Percentiles rank a stretch among this genome's conserved stretches.
Conservation (phyloP, 2,329 filamentous ascomycete species). For the Stemphylium lycopersici region DNA sequence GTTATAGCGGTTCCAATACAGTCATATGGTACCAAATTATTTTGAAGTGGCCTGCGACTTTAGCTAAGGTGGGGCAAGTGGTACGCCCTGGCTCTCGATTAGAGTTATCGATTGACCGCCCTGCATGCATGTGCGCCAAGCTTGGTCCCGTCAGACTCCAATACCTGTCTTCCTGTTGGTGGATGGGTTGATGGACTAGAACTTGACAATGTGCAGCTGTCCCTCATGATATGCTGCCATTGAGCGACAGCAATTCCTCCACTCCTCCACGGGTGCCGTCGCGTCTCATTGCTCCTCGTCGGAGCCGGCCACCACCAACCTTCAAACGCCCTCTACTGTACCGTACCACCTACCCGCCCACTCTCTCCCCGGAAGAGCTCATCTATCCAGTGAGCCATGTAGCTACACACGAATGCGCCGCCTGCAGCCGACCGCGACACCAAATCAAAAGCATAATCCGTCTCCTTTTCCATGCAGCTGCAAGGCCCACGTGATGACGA, state of each 20-base stretch:
- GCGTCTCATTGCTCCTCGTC: neutral
- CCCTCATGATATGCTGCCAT: neutral
- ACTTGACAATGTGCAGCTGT: neutral
- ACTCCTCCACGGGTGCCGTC: neutral
- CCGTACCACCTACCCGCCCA: neutral
- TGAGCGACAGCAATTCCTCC: neutral
- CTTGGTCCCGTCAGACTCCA: neutral
- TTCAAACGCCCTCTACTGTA: neutral
- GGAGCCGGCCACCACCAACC: neutral
- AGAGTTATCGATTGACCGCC: constrained; percentile 14
- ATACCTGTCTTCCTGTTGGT: constrained; percentile 7
- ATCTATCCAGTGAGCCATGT: constrained; percentile 1
- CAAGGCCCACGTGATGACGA: constrained; percentile 16
- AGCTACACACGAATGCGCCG: constrained; percentile 10
- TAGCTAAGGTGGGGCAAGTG: constrained; percentile 9
- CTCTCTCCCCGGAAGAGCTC: too few species aligned
- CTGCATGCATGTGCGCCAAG: constrained; percentile 9
- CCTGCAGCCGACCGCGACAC: constrained; percentile 2
- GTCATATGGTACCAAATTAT: constrained; percentile 20
- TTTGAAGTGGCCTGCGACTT: constrained; percentile 12
- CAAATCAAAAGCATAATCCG: neutral
- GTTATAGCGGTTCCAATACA: constrained; percentile 3
- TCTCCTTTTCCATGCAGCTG: constrained; percentile 11
- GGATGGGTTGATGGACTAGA: too few species aligned
- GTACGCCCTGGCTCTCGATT: constrained; percentile 3